These are phyloP conservation scores for Aspergillus awamori DNA, from an alignment of 2,329 filamentous ascomycete genomes.

Conservation along the genomic window DNA sequence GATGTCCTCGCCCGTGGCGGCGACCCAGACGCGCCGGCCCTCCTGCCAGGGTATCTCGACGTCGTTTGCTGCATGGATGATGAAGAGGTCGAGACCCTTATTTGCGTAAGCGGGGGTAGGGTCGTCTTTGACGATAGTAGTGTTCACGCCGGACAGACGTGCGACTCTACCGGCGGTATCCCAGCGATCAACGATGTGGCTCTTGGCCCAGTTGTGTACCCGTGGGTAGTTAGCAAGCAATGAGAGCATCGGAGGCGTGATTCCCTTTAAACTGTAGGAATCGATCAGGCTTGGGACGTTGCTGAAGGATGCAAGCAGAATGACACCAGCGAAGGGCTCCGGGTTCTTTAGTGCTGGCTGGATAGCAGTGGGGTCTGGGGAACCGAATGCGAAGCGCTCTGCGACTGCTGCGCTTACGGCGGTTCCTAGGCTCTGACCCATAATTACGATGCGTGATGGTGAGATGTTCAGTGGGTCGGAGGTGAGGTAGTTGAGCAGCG, in stretches of 20 bases:
- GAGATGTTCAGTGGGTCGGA: conserved; percentile 65
- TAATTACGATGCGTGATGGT: conserved; percentile 71
- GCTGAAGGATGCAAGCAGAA: conserved; percentile 80
- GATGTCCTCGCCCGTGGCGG: conserved; percentile 36
- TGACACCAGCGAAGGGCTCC: conserved; percentile 74
- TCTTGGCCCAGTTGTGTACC: conserved; percentile 63
- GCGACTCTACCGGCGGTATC: conserved; percentile 67
- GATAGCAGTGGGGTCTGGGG: conserved; percentile 34
- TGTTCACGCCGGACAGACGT: conserved; percentile 39
- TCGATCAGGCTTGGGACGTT: conserved; percentile 72
- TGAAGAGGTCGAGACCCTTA: conserved; percentile 62
- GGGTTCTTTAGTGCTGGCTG: conserved; percentile 47
- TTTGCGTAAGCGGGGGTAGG: conserved; percentile 56
- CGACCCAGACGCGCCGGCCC: conserved; percentile 44
- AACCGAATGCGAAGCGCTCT: conserved; percentile 65
- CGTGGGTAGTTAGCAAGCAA: conserved; percentile 70
- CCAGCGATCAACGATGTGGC: conserved; percentile 79
- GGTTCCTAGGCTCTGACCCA: conserved; percentile 88
- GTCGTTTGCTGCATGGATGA: conserved; percentile 82
- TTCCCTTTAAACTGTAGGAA: conserved; percentile 76
- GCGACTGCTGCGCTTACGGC: conserved; percentile 76
- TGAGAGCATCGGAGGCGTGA: conserved; percentile 73
- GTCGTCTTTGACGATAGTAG: conserved; percentile 42
- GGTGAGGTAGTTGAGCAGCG: conserved; percentile 68
- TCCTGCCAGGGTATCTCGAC: conserved; percentile 73